Percentiles rank a stretch among this genome's conserved stretches.
phyloP scores from a whole-genome alignment of 805 yeast genomes.

The Cyberlindnera maclurae region DNA sequence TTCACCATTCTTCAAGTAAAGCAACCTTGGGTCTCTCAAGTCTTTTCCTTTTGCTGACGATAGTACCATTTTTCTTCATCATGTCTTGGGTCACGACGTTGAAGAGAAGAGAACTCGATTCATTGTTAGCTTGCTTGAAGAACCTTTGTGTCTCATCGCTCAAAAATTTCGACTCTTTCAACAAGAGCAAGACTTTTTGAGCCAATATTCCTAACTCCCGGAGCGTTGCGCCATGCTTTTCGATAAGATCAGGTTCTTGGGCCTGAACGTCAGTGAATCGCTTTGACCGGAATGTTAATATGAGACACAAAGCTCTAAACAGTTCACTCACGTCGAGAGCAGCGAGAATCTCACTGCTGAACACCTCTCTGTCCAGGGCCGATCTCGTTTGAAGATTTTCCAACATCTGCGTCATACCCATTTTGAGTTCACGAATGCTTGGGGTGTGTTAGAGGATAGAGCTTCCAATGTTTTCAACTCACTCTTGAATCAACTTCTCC shows the following conservation, averaged over 20 bases:
- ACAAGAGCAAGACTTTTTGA: neutral
- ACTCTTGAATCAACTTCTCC: neutral
- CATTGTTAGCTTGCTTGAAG: neutral
- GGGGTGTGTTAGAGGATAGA: neutral
- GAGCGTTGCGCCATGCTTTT: neutral
- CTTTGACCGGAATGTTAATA: neutral
- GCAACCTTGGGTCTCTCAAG: constrained; percentile 1
- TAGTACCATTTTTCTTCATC: constrained; percentile 1
- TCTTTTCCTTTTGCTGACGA: neutral
- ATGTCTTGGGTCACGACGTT: constrained; percentile 1
- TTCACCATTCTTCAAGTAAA: neutral
- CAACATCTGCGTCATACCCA: neutral
- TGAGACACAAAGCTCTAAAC: no score
- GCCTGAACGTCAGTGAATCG: neutral
- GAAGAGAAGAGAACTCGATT: neutral
- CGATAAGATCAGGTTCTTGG: constrained; percentile 1
- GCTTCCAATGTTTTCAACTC: neutral
- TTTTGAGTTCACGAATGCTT: neutral
- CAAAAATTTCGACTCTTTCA: neutral
- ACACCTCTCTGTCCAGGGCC: neutral
- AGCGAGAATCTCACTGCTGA: neutral
- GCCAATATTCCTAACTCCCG: neutral
- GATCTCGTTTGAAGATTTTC: neutral
- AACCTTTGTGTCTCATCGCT: neutral
- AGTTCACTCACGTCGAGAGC: neutral